Base-by-base conservation (phyloP, 495 filamentous ascomycete species). In the Paragyromitra xinjiangensis region DNA sequence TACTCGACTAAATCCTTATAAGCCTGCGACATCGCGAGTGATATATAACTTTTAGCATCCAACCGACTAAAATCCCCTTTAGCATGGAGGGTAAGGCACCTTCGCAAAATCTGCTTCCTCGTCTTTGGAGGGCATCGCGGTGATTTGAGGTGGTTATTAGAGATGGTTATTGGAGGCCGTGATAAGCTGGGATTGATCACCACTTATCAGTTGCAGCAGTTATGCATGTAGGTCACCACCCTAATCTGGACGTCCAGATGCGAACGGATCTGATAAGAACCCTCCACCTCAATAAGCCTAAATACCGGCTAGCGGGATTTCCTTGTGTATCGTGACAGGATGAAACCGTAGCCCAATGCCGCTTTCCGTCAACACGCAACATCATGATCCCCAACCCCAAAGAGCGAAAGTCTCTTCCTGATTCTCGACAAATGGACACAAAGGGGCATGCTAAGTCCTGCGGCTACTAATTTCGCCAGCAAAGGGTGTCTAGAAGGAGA, bases 1-100 rank as follows among this genome's bases (percentile, higher is more conserved):
- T 80, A 80, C 78, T 80, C 78, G 50, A 69, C 26, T 44, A 80
- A 64, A 22, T 81, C 78, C n/a, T 61, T 75, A 51, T 81, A 80
- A 40, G 78, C 71, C 78, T 80, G 70, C 8, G 26, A 26, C 19
- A 6, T 37, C 48, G 29, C 40, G 22, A 7, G 37, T 58, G 19
- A 37, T 39, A 22, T 24, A 12, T 42, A 40, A 40, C 40, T 11
- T 29, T 78, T 61, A 79, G 75, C 40, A 62, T 48, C 45, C 42
- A 19, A 34, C 51, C 48, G 11, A 42, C 53, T 16, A 12, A 59
- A 70, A 34, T 16, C 37, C 42, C 11, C 12, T 37, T 37, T 16
- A 37, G 1, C 12, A 24, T 58, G 53, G 34, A 44, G 67, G 29
- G n/a, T 11, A 50, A 16, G 11, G 26, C 66, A 79, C 77, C 75